Evolutionary conservation across 2,329 filamentous ascomycete genomes (phyloP), one percentile per base, ranked within the genome.

Genomic region (Lizonia empirigonia): DNA sequence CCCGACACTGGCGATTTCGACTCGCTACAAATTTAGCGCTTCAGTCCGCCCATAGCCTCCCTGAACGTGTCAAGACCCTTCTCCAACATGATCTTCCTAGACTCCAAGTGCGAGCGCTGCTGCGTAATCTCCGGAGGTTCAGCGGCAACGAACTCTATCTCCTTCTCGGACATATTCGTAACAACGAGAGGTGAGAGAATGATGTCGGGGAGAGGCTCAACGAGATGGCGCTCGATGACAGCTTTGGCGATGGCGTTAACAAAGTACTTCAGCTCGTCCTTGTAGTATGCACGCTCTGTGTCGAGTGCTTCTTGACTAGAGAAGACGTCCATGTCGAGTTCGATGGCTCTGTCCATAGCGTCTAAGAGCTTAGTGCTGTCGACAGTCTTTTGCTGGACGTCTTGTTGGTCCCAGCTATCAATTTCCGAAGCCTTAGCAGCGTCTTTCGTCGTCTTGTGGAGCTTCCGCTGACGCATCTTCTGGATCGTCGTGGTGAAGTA

Each of bases 191-290:
- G 69, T 0, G 63, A 67, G 10, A 77, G 52, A 12, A 74, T 67
- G 7, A 54, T 56, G 0, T 58, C 40, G 0, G 63, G 62, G 1
- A 77, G 58, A 1, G 63, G 52, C 2, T 60, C 46, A 9, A 77
- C 56, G 2, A 77, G 53, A 50, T 71, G 60, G 10, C 74, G 71
- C 58, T 77, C 74, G 36, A 77, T 60, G 19, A 74, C 67, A 13
- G 71, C 62, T 23, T 71, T 70, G 23, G 66, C 60, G 23, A 77
- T 58, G 15, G 53, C 61, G 27, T 62, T 57, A 51, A 72, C 51
- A 60, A 76, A 76, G 48, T 66, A 70, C 49, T 70, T 72, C 18
- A 73, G 42, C 47, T 72, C 65, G 33, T 71, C 69, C 59, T 70
- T 70, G 64, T 76, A 77, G 55, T 71, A 73, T 0, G 74, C 75